Base-by-base conservation (phyloP, 208 protist species). In the Crithidia sp. region DNA sequence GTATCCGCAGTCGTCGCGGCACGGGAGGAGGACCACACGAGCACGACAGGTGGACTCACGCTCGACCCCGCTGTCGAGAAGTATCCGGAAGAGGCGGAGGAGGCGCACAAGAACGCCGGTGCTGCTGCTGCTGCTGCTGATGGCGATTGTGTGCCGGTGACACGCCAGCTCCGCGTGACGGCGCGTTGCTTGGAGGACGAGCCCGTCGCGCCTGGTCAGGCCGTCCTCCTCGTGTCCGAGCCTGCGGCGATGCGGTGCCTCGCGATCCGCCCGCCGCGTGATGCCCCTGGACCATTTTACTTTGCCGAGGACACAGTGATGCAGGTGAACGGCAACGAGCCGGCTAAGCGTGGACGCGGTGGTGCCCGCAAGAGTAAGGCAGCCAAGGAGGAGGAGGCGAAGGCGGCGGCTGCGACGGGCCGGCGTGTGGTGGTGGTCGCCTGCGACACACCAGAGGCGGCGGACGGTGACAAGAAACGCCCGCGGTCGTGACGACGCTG, bases 231-330 rank as follows among this genome's bases (percentile, higher is more conserved):
- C 16, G 81, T 87, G 43, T 81, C 79, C 13, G 87, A 95, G 76
- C 87, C 90, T n/a, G 85, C 79, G 0, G 79, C 75, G 41, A 81
- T 95, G 58, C 80, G 80, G 2, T 93, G 86, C 65, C 63, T 93
- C 36, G 86, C 71, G 7, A 60, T 85, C 28, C 80, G 80, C 0
- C 75, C 80, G 1, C 80, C 80, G 9, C 80, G 80, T 19, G 50
- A 36, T 9, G 74, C 82, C 2, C 81, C 74, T 13, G 81, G 77
- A 0, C 62, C 76, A 0, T 91, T 91, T 54, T 68, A 62, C 44
- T 60, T 82, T 13, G 44, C 45, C 12, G 71, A 70, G 19, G 58
- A 49, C 28, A 36, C 53, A 5, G 45, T 8, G 41, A 49, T 50
- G 61, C 44, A 10, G 3, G 8, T 47, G 52, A 37, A 5, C 17